These are phyloP conservation scores for Lentinula edodes DNA, from an alignment of 768 basidiomycete genomes.

Conservation along the genomic window DNA sequence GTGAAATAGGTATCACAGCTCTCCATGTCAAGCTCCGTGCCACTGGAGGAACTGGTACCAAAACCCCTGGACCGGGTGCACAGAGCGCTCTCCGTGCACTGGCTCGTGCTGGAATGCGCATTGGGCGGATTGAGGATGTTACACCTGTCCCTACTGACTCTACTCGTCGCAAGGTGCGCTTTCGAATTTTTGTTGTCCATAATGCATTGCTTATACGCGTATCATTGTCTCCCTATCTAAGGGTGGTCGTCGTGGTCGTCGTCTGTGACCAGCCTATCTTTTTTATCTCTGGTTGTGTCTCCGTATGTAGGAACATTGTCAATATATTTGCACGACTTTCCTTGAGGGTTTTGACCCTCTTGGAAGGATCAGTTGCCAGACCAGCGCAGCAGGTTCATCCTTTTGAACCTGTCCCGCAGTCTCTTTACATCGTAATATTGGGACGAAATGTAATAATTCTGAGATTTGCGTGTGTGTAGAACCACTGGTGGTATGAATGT, in stretches of 20 bases:
- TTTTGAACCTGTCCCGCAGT: constrained; percentile 71
- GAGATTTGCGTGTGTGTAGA: not conserved
- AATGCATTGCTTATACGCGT: not conserved
- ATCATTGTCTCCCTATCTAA: constrained; percentile 28
- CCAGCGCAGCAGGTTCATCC: constrained; percentile 64
- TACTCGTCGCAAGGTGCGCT: constrained; percentile 87
- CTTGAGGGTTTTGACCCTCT: constrained; percentile 31
- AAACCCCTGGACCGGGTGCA: constrained; percentile 97
- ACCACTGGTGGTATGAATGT: not conserved
- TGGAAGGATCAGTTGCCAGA: constrained; percentile 73
- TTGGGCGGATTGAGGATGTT: constrained; percentile 97
- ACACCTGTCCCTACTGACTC: constrained; percentile 97
- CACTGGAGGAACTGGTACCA: constrained; percentile 97
- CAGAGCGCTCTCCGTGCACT: constrained; percentile 97
- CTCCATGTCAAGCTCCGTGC: constrained; percentile 99
- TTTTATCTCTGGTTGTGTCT: constrained; percentile 2
- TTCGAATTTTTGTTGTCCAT: not conserved
- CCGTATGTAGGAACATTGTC: not conserved
- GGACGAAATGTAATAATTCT: not conserved
- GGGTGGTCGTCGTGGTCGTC: constrained; percentile 99
- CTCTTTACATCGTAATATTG: constrained; percentile 14
- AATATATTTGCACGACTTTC: constrained; percentile 28
- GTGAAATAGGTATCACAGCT: constrained; percentile 97
- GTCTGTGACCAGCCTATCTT: constrained; percentile 51
- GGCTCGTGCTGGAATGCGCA: constrained; percentile 96